phyloP scores from a whole-genome alignment of 257 asterid species.

The Nicotiana tabacum region DNA sequence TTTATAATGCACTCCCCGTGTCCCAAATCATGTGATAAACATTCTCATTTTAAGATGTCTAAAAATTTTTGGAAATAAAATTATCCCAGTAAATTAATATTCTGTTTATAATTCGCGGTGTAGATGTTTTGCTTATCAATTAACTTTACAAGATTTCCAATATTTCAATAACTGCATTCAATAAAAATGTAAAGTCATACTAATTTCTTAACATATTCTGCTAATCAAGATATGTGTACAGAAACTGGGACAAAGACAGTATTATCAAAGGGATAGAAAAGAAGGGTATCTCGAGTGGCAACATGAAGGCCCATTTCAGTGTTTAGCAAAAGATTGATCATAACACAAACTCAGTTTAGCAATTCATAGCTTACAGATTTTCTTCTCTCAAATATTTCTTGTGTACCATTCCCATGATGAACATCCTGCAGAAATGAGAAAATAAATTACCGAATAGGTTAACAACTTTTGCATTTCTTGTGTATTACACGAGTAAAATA shows the following conservation, averaged over 20 bases:
- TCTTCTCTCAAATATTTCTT: slow-evolving; percentile 84
- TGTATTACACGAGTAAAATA: neutral
- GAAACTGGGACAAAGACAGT: neutral
- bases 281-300: neutral
- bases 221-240: neutral
- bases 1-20: neutral
- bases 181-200: neutral
- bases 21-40: neutral
- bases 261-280: neutral
- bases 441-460: slow-evolving; percentile 1
- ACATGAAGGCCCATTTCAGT: neutral
- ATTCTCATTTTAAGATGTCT: neutral
- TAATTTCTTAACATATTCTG: neutral
- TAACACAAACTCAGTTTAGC: neutral
- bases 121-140: neutral
- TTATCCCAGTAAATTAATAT: neutral
- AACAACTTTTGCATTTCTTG: neutral
- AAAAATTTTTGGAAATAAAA: neutral
- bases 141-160: neutral
- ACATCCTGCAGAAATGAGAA: slow-evolving; percentile 62
- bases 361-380: slow-evolving; percentile 60
- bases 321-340: neutral
- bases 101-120: neutral
- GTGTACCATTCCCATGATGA: slow-evolving; percentile 99
- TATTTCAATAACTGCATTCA: neutral